Evolutionary conservation across 768 basidiomycete species (phyloP).

Genomic region (Leccinum pellstonianum): DNA sequence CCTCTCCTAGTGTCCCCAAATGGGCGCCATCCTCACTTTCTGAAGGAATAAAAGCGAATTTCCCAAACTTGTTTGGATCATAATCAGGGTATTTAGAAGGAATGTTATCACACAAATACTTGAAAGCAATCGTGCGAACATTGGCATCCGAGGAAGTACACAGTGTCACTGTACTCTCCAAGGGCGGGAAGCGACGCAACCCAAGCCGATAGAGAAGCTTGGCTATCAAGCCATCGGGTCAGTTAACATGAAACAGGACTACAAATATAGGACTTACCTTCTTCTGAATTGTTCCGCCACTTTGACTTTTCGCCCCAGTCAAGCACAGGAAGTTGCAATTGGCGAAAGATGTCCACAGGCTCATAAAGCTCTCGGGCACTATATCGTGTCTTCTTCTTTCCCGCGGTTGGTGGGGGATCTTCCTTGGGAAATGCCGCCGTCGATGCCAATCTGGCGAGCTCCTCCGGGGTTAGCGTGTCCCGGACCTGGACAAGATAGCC

Average conservation of each 20-base stretch:
- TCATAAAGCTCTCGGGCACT: slow-evolving; percentile 83
- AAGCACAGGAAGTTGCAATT: slow-evolving; percentile 75
- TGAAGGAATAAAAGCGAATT: slow-evolving; percentile 80
- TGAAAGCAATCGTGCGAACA: slow-evolving; percentile 61
- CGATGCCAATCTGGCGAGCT: slow-evolving; percentile 54
- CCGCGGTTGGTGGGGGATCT: slow-evolving; percentile 22
- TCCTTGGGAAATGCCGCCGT: slow-evolving; percentile 79
- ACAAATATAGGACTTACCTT: slow-evolving; percentile 54
- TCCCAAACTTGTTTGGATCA: slow-evolving; percentile 49
- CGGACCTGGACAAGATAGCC: slow-evolving; percentile 86
- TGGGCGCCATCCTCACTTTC: slow-evolving; percentile 48
- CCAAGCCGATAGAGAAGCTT: slow-evolving; percentile 77
- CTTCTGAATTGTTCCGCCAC: slow-evolving; percentile 82
- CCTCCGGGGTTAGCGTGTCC: slow-evolving; percentile 52
- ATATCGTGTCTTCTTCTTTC: slow-evolving; percentile 45
- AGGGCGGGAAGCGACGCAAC: slow-evolving; percentile 63
- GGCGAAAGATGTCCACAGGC: slow-evolving; percentile 68
- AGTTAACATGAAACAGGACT: neutral
- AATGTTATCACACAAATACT: slow-evolving; percentile 80
- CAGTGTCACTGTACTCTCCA: slow-evolving; percentile 63
- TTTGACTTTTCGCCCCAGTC: slow-evolving; percentile 81
- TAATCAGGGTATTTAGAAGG: slow-evolving; percentile 59
- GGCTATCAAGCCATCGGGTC: slow-evolving; percentile 44
- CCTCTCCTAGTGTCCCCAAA: slow-evolving; percentile 66
- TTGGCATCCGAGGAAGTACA: slow-evolving; percentile 57